phyloP scores from a whole-genome alignment of 2,329 filamentous ascomycete species.

The Fusarium agapanthi region DNA sequence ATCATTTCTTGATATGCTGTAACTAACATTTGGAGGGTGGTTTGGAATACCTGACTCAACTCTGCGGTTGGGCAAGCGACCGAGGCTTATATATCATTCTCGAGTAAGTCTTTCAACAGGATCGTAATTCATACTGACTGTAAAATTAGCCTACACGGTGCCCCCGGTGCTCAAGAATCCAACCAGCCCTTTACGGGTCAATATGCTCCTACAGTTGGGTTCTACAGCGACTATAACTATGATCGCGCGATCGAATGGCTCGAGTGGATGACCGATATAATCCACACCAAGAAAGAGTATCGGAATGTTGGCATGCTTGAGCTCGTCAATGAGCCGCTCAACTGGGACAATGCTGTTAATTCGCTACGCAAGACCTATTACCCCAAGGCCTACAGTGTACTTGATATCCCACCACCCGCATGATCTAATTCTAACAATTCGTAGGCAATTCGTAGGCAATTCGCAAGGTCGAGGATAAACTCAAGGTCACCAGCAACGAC shows the following conservation, averaged over 20 bases:
- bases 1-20: background rate
- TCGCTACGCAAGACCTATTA: constrained; percentile 35
- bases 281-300: constrained; percentile 59
- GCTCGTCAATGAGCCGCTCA: constrained; percentile 48
- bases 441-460: constrained; percentile 47
- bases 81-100: constrained; percentile 62
- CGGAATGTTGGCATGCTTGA: constrained; percentile 67
- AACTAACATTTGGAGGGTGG: constrained; percentile 44
- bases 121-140: background rate
- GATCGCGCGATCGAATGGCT: constrained; percentile 63
- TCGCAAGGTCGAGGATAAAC: constrained; percentile 55
- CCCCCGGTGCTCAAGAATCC: constrained; percentile 57
- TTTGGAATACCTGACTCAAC: constrained; percentile 54
- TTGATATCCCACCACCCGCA: fast-evolving
- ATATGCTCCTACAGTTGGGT: constrained; percentile 50
- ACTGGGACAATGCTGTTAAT: constrained; percentile 28
- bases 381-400: constrained; percentile 31
- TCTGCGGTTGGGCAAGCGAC: constrained; percentile 59
- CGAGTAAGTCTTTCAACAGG: constrained; percentile 42
- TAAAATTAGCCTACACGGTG: constrained; percentile 53
- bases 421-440: background rate
- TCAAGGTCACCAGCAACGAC: constrained; percentile 52
- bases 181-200: constrained; percentile 59
- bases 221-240: constrained; percentile 66
- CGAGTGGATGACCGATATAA: constrained; percentile 61